Evolutionary conservation across 106 monocot genomes (phyloP).

Genomic region (Dendrobium chrysotoxum): DNA sequence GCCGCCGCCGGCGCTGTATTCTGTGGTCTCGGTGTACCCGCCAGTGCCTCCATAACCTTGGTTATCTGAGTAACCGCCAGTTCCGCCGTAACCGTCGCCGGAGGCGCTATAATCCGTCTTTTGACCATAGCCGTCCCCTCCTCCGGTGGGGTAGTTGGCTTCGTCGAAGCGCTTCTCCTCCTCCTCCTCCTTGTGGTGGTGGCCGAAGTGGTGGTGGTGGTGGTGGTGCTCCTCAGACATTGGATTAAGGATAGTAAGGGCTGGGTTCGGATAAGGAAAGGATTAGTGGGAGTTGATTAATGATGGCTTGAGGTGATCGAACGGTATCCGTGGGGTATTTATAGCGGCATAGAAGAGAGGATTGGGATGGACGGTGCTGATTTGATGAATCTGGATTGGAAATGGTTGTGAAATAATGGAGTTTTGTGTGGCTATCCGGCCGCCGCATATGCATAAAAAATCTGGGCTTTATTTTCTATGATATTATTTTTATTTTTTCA

Average conservation of each 20-base stretch:
- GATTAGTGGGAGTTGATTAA: neutral
- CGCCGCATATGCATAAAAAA: no score
- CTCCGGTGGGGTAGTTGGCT: neutral
- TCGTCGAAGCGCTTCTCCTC: neutral
- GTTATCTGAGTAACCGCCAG: slow-evolving; percentile 4
- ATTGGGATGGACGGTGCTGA: slow-evolving; percentile 1
- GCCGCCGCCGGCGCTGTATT: neutral
- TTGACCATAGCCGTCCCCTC: neutral
- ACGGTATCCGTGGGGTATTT: neutral
- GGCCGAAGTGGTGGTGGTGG: slow-evolving; percentile 18
- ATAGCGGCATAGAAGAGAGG: neutral
- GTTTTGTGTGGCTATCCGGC: neutral
- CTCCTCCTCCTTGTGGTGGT: slow-evolving; percentile 33
- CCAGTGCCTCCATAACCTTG: no score
- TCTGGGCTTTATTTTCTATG: no score
- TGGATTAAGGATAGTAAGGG: neutral
- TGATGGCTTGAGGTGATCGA: neutral
- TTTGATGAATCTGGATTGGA: neutral
- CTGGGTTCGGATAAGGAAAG: neutral
- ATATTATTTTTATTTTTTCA: no score
- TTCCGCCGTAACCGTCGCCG: neutral
- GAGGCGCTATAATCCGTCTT: neutral
- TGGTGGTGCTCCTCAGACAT: slow-evolving; percentile 50
- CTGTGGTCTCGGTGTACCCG: neutral
- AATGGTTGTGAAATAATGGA: neutral